These are phyloP conservation scores for Aspergillus leporis DNA, from an alignment of 495 filamentous ascomycete genomes.

Conservation along the genomic window DNA sequence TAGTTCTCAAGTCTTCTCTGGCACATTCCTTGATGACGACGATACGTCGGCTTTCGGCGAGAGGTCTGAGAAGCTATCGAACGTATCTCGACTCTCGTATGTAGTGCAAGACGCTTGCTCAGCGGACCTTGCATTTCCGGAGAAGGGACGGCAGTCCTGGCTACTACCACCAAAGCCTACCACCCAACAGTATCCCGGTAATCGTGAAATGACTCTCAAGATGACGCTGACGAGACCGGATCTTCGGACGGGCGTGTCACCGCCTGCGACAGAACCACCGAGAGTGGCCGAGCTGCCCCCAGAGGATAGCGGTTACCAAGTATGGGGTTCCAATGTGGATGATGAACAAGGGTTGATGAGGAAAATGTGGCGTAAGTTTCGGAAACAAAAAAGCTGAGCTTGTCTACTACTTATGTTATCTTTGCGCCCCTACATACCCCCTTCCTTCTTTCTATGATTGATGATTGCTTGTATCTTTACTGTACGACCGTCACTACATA, in stretches of 20 bases:
- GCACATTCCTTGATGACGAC: conserved; percentile 50
- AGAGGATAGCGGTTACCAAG: conserved; percentile 42
- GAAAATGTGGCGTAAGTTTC: conserved; percentile 56
- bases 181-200: conserved; percentile 25
- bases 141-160: conserved; percentile 21
- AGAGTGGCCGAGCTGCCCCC: conserved; percentile 53
- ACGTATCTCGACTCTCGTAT: conserved; percentile 25
- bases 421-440: neutral
- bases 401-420: neutral
- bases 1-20: conserved; percentile 19
- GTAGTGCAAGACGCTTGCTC: conserved; percentile 25
- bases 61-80: conserved; percentile 28
- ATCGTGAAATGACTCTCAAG: conserved; percentile 87
- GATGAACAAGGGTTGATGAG: conserved; percentile 50
- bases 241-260: conserved; percentile 57
- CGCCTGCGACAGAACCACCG: conserved; percentile 58
- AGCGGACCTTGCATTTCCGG: neutral
- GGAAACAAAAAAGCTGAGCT: conserved; percentile 33
- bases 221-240: conserved; percentile 94
- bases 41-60: conserved; percentile 33
- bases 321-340: conserved; percentile 45
- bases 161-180: conserved; percentile 20
- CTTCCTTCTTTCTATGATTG: conserved; percentile 10
- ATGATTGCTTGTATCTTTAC: conserved; percentile 14
- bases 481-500: neutral